Base-by-base conservation (phyloP, 2,329 filamentous ascomycete genomes). In the Penicillium sp. region DNA sequence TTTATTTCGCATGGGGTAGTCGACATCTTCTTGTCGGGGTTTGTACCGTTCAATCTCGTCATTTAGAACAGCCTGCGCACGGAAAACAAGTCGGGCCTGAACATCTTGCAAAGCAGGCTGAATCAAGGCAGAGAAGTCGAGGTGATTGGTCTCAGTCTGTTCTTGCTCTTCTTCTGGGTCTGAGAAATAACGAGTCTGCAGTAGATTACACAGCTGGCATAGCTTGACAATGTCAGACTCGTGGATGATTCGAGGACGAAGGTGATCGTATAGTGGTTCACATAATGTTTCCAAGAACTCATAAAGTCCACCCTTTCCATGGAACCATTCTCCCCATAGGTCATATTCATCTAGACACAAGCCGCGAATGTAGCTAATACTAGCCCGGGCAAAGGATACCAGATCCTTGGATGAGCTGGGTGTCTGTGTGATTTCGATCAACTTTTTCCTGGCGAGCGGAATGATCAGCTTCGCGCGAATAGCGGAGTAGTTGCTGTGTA, bases 311-410 rank as follows among this genome's bases (percentile, higher is more conserved):
- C 78, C 81, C 54, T 87, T 82, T 3, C 81, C 83, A 56, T 85
- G 81, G 56, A 88, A 86, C 84, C 84, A 87, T 66, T 87, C 83
- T 4, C 78, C 77, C 84, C 85, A 88, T 7, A 88, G 72, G 49
- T 87, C 84, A 65, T 85, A 86, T 66, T 88, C 86, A 59, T 88
- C 86, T 50, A 86, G 73, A 59, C 85, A 88, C 14, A 88, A 81
- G 4, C 83, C 83, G 48, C 84, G 82, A 50, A 87, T 80, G 61
- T 87, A 88, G 66, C 83, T 83, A 54, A 88, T 86, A 59, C 83
- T 84, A 44, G 81, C 81, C 47, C 85, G 79, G 14, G 86, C 83
- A 70, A 88, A 88, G 0, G 81, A 74, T 11, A 88, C 81, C n/a
- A 88, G 73, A 60, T 88, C 85, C 50, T 82, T 83, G 1, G 81